A percentile compares a stretch with the other conserved stretches of the same genome.
Conservation (phyloP, 2,329 filamentous ascomycete genomes). For the Alternaria brassicicola region DNA sequence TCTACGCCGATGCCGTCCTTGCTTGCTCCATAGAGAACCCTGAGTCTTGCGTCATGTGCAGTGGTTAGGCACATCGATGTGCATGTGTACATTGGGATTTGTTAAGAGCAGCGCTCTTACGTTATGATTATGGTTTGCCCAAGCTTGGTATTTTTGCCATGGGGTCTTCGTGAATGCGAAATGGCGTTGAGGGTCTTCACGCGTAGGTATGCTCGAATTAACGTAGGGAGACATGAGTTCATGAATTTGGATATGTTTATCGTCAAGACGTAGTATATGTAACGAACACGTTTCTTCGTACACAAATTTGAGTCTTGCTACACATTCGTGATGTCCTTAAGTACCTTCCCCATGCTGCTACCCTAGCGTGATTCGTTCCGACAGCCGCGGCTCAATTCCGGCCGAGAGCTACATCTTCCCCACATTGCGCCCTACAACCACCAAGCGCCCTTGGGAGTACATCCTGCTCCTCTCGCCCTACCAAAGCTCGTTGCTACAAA, state of each 20-base stretch:
- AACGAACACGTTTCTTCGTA: constrained; percentile 1
- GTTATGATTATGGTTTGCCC: background rate
- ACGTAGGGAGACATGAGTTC: constrained; percentile 30
- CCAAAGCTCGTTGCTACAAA: background rate
- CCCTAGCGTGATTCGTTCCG: background rate
- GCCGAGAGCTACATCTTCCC: constrained; percentile 6
- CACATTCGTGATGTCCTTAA: background rate
- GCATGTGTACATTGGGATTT: background rate
- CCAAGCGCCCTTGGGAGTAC: constrained; percentile 7
- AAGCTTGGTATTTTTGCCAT: background rate
- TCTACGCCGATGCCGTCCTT: constrained; percentile 91
- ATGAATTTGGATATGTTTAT: constrained; percentile 26
- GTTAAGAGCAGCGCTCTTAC: constrained; percentile 12
- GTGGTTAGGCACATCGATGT: constrained; percentile 65
- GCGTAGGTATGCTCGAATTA: constrained; percentile 12
- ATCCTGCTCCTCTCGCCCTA: background rate
- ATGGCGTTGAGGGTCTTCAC: constrained; percentile 21
- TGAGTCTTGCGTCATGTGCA: constrained; percentile 96
- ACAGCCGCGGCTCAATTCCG: constrained; percentile 19
- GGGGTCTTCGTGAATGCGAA: constrained; percentile 5
- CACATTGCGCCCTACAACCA: constrained; percentile 10
- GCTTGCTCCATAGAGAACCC: constrained; percentile 97
- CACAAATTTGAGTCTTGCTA: background rate
- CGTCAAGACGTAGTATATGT: constrained; percentile 17
- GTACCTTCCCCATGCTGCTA: background rate